phyloP scores from a whole-genome alignment of 1,284 basidiomycete species.

The Schizopora paradoxa region DNA sequence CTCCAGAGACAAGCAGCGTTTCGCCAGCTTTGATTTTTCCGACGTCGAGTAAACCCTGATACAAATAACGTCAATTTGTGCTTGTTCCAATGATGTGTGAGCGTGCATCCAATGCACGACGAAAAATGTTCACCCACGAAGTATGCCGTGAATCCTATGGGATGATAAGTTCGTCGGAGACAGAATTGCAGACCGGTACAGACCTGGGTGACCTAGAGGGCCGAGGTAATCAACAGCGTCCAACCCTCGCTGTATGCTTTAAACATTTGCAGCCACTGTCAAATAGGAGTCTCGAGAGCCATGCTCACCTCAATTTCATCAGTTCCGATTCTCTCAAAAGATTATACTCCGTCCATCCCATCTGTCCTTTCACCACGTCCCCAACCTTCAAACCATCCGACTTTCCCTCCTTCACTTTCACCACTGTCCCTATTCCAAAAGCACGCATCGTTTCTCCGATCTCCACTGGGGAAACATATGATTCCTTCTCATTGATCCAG shows the following conservation, averaged over 20 bases:
- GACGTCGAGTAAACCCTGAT: slow-evolving; percentile 77
- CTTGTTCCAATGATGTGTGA: too few species aligned
- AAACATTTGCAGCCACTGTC: too few species aligned
- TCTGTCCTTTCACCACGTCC: slow-evolving; percentile 53
- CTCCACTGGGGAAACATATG: slow-evolving; percentile 52
- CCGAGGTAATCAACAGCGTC: slow-evolving; percentile 74
- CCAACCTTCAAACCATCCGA: slow-evolving; percentile 53
- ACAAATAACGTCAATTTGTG: background rate
- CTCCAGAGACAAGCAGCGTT: slow-evolving; percentile 80
- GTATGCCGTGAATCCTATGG: slow-evolving; percentile 75
- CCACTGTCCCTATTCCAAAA: slow-evolving; percentile 62
- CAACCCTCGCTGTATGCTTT: slow-evolving; percentile 46
- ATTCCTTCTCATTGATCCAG: slow-evolving; percentile 49
- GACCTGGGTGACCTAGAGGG: slow-evolving; percentile 66
- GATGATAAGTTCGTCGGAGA: too few species aligned
- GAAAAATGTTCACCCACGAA: slow-evolving; percentile 45
- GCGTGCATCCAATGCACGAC: too few species aligned
- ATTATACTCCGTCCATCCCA: slow-evolving; percentile 78
- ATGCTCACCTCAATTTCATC: too few species aligned
- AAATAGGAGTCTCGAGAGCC: too few species aligned
- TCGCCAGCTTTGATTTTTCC: slow-evolving; percentile 78
- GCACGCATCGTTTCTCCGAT: slow-evolving; percentile 85
- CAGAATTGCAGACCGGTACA: slow-evolving; percentile 22
- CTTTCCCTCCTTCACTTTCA: slow-evolving; percentile 46
- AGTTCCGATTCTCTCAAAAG: slow-evolving; percentile 51